phyloP scores from a whole-genome alignment of 225 moss, liverwort and hornwort species.

The Climacium dendroides region DNA sequence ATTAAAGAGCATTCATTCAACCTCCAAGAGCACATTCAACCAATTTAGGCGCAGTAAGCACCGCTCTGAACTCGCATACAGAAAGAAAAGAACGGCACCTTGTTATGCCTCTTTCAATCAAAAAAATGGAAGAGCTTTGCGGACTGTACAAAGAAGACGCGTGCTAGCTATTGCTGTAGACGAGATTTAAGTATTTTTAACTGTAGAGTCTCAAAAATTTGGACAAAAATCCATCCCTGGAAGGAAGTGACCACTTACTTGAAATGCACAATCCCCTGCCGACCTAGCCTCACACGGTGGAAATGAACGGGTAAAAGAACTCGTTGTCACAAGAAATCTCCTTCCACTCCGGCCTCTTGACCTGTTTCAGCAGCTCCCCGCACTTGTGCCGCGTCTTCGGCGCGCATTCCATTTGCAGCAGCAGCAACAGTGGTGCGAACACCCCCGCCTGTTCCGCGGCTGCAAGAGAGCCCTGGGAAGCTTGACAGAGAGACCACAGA shows the following conservation, averaged over 20 bases:
- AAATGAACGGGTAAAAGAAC: slow-evolving; percentile 36
- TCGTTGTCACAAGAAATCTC: slow-evolving; percentile 13
- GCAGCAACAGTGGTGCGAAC: slow-evolving; percentile 54
- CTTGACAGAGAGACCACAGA: slow-evolving; percentile 74
- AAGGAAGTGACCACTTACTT: neutral
- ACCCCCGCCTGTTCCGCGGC: slow-evolving; percentile 72
- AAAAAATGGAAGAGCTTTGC: neutral
- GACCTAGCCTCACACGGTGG: neutral
- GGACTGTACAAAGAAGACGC: slow-evolving; percentile 9
- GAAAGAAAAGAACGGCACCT: neutral
- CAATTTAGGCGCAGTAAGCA: neutral
- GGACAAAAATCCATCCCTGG: neutral
- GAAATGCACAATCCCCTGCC: neutral
- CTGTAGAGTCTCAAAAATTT: neutral
- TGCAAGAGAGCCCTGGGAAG: slow-evolving; percentile 41
- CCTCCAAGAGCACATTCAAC: neutral
- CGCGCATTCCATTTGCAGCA: slow-evolving; percentile 64
- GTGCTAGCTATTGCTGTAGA: neutral
- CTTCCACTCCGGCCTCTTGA: slow-evolving; percentile 23
- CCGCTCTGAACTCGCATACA: neutral
- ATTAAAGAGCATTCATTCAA: neutral
- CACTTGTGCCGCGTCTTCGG: slow-evolving; percentile 60
- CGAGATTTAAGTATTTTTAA: neutral
- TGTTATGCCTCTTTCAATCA: slow-evolving; percentile 7
- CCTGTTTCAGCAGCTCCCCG: slow-evolving; percentile 53